Base-by-base conservation (phyloP, 495 filamentous ascomycete species). In the Chaetomium cochliodes region DNA sequence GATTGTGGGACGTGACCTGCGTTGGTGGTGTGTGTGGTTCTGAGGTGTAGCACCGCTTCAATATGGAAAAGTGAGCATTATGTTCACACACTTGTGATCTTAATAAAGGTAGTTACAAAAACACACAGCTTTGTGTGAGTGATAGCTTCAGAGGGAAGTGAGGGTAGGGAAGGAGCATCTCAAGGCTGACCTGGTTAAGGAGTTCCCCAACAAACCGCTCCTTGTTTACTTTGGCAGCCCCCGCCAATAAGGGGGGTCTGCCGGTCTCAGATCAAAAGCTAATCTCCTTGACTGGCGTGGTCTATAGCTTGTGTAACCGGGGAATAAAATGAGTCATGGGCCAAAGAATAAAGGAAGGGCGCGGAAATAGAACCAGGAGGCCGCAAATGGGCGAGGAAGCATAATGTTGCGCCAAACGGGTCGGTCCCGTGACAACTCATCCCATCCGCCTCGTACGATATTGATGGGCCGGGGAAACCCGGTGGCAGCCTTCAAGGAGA, bases 91-190 rank as follows among this genome's bases (percentile, higher is more conserved):
- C 25, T 23, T 13, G 25, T 13, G 42, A 9, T 20, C 15, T 26
- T 42, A 18, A 42, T 5, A 44, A 26, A 16, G 8, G 25, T 25
- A 59, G 56, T 41, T 30, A 41, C 47, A 5, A 49, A 13, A 1
- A 59, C 57, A 49, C 42, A 20, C 55, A 59, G 30, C 41, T 20
- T 59, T 59, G 55, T 59, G 55, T 47, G 57, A 58, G 39, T 6
- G 37, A 4, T 20, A 26, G 39, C 37, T 22, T 58, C 22, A 16
- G 28, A 33, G 2, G 2, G 52, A 26, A 15, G 8, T 3, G n/a
- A 12, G 52, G n/a, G 52, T 33, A 20, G 25, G 15, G 5, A 20
- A 9, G 5, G 11, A 6, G 9, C 25, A 5, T 52, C 49, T 26
- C 11, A 5, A 8, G 25, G 25, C 26, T 23, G 15, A 23, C 5